These are phyloP conservation scores for Aureobasidium sp. DNA, from an alignment of 2,329 filamentous ascomycete genomes.

Conservation along the genomic window DNA sequence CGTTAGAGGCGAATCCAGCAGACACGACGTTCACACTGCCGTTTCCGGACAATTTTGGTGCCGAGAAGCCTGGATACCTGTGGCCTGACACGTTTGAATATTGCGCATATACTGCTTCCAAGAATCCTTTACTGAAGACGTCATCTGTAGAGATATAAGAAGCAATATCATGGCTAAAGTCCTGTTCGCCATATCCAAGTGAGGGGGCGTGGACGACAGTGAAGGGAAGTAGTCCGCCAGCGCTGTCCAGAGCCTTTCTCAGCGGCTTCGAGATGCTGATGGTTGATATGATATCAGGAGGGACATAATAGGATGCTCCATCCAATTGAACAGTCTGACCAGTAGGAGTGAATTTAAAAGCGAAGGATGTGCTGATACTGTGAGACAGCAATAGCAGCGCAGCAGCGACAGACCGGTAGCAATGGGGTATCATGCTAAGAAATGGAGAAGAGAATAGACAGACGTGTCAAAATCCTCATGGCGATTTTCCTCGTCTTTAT, in stretches of 20 bases:
- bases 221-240: slow-evolving; percentile 32
- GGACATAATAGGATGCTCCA: slow-evolving; percentile 36
- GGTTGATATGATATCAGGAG: slow-evolving; percentile 30
- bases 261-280: slow-evolving; percentile 23
- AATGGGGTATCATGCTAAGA: neutral
- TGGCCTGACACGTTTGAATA: neutral
- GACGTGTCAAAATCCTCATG: neutral
- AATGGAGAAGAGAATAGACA: neutral
- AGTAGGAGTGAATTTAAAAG: slow-evolving; percentile 25
- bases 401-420: slow-evolving; percentile 1
- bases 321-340: slow-evolving; percentile 36
- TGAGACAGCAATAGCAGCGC: neutral
- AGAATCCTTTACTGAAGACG: slow-evolving; percentile 36
- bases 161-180: slow-evolving; percentile 24
- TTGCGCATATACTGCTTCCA: slow-evolving; percentile 23
- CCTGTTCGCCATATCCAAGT: slow-evolving; percentile 20
- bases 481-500: neutral
- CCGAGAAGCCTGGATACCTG: slow-evolving; percentile 12
- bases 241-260: slow-evolving; percentile 18
- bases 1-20: slow-evolving; percentile 19
- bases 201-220: slow-evolving; percentile 32
- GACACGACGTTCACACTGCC: slow-evolving; percentile 16
- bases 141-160: slow-evolving; percentile 33
- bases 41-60: slow-evolving; percentile 6
- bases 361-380: neutral